These are phyloP conservation scores for Lolium multiflorum DNA, from an alignment of 176 grass and related monocot species.

Conservation along the genomic window DNA sequence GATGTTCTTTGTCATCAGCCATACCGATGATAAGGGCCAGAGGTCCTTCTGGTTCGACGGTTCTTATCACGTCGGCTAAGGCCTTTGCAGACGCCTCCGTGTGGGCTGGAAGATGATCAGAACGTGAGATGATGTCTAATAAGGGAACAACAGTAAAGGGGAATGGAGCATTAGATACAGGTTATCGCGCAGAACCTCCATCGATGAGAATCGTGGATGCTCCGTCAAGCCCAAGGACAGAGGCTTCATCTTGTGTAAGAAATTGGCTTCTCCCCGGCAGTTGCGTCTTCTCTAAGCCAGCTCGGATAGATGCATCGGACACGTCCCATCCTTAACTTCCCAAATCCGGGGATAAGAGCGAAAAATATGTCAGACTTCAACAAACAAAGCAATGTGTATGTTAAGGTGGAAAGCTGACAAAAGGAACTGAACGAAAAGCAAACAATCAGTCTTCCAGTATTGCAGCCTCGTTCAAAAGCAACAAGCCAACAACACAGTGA, in stretches of 20 bases:
- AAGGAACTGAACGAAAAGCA: not conserved
- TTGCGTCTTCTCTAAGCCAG: constrained; percentile 66
- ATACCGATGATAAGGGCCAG: constrained; percentile 81
- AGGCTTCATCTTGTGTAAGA: constrained; percentile 65
- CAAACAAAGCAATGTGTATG: not conserved
- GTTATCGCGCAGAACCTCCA: constrained; percentile 52
- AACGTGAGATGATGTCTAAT: constrained; percentile 18
- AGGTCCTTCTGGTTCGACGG: constrained; percentile 51
- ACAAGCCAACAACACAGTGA: not conserved
- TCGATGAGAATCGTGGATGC: constrained; percentile 59
- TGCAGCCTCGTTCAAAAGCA: not conserved
- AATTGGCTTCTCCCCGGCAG: constrained; percentile 82
- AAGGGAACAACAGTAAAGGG: not conserved
- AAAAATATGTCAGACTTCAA: not conserved
- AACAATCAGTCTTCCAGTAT: not conserved
- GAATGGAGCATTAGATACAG: not conserved
- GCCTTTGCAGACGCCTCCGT: constrained; percentile 87
- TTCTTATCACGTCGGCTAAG: constrained; percentile 65
- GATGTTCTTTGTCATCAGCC: constrained; percentile 86
- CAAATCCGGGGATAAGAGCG: not conserved
- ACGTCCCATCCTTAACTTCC: constrained; percentile 69
- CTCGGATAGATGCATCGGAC: constrained; percentile 70
- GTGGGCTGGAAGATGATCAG: constrained; percentile 65
- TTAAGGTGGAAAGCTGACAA: not conserved
- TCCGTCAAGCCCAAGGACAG: constrained; percentile 52